phyloP scores from a whole-genome alignment of 371 early-diverging fungal species.

The Mortierella sp. region DNA sequence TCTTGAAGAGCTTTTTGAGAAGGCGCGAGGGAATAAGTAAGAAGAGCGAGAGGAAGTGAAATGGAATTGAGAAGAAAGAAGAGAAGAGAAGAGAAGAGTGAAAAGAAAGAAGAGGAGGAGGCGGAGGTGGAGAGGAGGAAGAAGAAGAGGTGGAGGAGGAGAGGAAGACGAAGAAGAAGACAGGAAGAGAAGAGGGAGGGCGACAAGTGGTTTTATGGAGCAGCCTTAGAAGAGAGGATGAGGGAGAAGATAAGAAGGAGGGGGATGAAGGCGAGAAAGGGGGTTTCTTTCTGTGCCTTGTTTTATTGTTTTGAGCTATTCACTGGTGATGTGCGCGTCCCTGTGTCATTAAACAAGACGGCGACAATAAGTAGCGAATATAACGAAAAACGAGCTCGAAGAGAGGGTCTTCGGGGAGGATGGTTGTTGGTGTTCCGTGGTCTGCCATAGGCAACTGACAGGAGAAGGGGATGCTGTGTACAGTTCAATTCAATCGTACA shows the following conservation, averaged over 20 bases:
- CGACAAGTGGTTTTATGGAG: neutral
- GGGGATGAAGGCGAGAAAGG: neutral
- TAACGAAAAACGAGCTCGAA: neutral
- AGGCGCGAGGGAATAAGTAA: conserved; percentile 2
- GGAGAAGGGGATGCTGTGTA: neutral
- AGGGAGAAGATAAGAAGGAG: neutral
- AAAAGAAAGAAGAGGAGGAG: neutral
- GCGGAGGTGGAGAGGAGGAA: too few relatives aligned
- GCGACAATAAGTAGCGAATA: neutral
- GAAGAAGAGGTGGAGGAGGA: neutral
- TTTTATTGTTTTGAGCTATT: neutral
- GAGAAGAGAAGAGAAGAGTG: neutral
- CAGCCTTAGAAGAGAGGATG: neutral
- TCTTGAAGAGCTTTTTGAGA: neutral
- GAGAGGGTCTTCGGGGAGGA: neutral
- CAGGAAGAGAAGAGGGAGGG: neutral
- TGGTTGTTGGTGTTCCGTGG: neutral
- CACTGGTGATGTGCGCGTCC: neutral
- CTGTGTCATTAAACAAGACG: neutral
- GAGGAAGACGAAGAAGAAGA: neutral
- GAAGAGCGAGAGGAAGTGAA: neutral
- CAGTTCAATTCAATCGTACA: neutral
- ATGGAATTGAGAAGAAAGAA: neutral
- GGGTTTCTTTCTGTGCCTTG: neutral
- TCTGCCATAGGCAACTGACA: neutral